Conservation (phyloP, 805 yeast genomes). For the Wickerhamomyces ciferrii region DNA sequence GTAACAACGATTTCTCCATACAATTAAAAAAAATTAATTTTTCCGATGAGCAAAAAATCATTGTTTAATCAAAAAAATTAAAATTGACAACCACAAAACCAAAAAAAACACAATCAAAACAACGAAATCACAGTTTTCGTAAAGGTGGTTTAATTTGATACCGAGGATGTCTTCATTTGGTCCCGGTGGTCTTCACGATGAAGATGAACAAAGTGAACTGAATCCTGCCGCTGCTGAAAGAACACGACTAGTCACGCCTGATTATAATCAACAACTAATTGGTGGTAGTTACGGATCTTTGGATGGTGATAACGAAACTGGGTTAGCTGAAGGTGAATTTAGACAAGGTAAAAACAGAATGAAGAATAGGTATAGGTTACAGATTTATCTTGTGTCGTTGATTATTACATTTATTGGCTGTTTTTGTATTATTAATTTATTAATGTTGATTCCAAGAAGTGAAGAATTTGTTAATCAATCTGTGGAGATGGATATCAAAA, state of each 20-base stretch:
- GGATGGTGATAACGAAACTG: background rate
- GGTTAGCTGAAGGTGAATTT: background rate
- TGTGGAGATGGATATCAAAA: constrained; percentile 24
- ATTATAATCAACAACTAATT: background rate
- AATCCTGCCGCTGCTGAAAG: background rate
- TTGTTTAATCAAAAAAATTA: no score
- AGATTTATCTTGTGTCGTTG: background rate
- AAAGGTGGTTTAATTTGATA: no score
- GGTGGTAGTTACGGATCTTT: background rate
- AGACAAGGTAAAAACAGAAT: background rate
- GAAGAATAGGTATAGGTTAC: background rate
- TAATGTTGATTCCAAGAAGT: constrained; percentile 13
- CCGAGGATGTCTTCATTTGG: no score
- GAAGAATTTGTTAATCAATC: constrained; percentile 28
- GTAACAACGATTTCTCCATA: no score
- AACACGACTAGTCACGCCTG: background rate
- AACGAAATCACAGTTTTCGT: no score
- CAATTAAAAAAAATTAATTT: background rate
- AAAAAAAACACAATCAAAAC: no score
- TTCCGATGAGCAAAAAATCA: no score
- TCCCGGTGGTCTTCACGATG: background rate
- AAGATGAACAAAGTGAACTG: background rate
- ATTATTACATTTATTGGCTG: background rate
- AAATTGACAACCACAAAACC: background rate
- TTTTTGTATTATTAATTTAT: constrained; percentile 2